Conservation (phyloP, 1,284 basidiomycete genomes). For the Singerocomus rubriflavus region DNA sequence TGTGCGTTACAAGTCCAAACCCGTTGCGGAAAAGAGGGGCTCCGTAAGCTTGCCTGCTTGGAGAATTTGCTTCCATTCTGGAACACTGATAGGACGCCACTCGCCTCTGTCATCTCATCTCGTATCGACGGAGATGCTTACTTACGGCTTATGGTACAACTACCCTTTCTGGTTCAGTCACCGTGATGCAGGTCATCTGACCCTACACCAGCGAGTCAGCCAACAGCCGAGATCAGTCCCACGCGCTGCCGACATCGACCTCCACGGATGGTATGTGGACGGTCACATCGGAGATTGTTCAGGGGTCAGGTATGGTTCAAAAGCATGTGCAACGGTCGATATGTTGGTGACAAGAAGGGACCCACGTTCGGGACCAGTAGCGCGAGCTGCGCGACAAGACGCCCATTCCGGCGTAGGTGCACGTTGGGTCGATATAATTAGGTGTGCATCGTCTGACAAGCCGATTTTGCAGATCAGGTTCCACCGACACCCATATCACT, state of each 20-base stretch:
- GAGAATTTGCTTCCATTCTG: conserved; percentile 16
- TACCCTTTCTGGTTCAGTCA: conserved; percentile 6
- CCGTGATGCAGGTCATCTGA: conserved; percentile 12
- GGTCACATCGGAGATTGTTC: background rate
- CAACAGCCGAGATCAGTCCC: conserved; percentile 22
- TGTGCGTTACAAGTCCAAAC: background rate
- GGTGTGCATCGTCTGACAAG: background rate
- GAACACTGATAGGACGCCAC: conserved; percentile 17
- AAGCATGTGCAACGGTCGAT: background rate
- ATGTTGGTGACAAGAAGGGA: background rate
- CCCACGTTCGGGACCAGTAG: conserved; percentile 13
- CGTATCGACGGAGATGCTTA: conserved; percentile 15
- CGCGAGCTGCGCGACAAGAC: background rate
- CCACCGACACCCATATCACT: background rate
- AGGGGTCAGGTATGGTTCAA: background rate
- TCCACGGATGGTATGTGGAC: background rate
- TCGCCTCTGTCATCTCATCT: conserved; percentile 20
- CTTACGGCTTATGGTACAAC: conserved; percentile 1
- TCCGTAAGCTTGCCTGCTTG: background rate
- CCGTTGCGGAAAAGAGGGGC: conserved; percentile 11
- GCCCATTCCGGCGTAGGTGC: conserved; percentile 8
- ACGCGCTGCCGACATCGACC: conserved; percentile 25
- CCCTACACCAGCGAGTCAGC: conserved; percentile 3
- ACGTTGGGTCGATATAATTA: conserved; percentile 11
- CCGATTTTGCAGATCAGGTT: conserved; percentile 15